Base-by-base conservation (phyloP, 345 rosid genomes). In the Luvunga scandens region DNA sequence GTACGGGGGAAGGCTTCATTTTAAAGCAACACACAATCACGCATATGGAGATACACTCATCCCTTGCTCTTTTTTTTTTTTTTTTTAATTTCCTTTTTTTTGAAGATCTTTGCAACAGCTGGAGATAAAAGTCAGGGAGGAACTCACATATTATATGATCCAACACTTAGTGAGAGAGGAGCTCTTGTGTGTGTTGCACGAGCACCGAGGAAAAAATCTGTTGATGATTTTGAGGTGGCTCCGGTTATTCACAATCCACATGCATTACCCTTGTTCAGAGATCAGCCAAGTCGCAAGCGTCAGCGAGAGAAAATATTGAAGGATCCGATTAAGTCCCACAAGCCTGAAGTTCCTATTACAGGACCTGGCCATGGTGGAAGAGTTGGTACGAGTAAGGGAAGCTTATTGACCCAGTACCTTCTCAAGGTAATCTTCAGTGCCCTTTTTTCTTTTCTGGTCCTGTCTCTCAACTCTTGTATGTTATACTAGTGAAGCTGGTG, bases 311-410 rank as follows among this genome's bases (percentile, higher is more conserved):
- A 96, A 79, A 85, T 86, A 36, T 81, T 96, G 86, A 96, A 94
- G 87, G 99, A 96, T 83, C 99, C 99, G 24, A 19, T 86, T 1
- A 96, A 90, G 87, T 86, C 99, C 56, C 99, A 94, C 77, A 96
- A 91, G 82, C 99, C 99, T 27, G 98, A 96, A 83, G 80, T 94
- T 73, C 98, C 99, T 27, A 94, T 96, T 68, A 89, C 87, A 3
- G 98, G 99, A 79, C 98, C 99, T 55, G 99, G 99, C 63, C 81
- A 82, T 79, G 99, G 99, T 73, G 99, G 98, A 80, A 92, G 99
- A 87, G 88, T 94, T 75, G 99, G 99, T 71, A 57, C 89, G 65
- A 96, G 88, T 80, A 90, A 91, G 79, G 97, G 99, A 83, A 86
- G 99, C 87, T 83, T 96, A 75, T 83, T 96, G 84, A 96, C 98